Evolutionary conservation across 2,329 filamentous ascomycete genomes (phyloP).

Genomic region (Claviceps spartinae): DNA sequence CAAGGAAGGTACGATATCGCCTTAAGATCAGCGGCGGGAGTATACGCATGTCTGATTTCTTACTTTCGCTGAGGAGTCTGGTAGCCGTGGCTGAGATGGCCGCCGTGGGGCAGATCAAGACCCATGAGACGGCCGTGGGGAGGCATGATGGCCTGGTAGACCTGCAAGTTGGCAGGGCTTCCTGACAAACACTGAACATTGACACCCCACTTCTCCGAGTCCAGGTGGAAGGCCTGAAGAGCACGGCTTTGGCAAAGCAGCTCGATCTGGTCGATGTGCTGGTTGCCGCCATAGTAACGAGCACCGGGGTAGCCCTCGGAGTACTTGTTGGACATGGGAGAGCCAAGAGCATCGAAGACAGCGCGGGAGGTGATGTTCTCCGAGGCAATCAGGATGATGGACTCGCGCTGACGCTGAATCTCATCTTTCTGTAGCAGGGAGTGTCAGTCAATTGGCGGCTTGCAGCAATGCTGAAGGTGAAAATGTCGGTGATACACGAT

Average conservation of each 20-base stretch:
- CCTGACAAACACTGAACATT: conserved; percentile 93
- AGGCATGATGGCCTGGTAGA: conserved; percentile 95
- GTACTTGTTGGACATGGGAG: conserved; percentile 97
- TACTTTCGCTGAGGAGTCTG: conserved; percentile 89
- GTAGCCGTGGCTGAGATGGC: conserved; percentile 93
- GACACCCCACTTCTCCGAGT: conserved; percentile 88
- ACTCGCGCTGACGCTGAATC: conserved; percentile 94
- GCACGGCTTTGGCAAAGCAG: conserved; percentile 88
- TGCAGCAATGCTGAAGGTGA: background rate
- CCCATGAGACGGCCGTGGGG: conserved; percentile 96
- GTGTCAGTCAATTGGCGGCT: conserved; percentile 25
- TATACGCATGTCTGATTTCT: conserved; percentile 13
- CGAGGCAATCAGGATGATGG: conserved; percentile 95
- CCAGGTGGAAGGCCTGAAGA: conserved; percentile 78
- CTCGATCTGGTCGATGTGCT: conserved; percentile 96
- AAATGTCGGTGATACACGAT: background rate
- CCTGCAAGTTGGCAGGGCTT: conserved; percentile 91
- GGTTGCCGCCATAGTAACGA: conserved; percentile 97
- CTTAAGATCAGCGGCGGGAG: background rate
- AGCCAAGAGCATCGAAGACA: conserved; percentile 93
- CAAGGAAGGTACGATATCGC: background rate
- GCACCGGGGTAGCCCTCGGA: conserved; percentile 96
- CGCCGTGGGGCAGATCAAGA: conserved; percentile 84
- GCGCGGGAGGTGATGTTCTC: conserved; percentile 98
- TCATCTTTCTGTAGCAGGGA: conserved; percentile 56